These are phyloP conservation scores for Lolium multiflorum DNA, from an alignment of 176 grass and related monocot genomes.

Conservation along the genomic window DNA sequence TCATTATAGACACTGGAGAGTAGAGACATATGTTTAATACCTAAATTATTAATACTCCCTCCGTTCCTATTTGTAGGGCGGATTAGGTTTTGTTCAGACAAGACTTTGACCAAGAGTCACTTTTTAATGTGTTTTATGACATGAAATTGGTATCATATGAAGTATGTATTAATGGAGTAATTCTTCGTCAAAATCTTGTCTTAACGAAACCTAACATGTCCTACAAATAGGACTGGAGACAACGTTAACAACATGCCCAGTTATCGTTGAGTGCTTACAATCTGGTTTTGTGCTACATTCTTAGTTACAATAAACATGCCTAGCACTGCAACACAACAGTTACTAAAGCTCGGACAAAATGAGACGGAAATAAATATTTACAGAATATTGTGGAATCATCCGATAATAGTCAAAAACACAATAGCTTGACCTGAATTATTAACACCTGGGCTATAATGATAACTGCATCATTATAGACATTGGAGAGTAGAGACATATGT, in stretches of 20 bases:
- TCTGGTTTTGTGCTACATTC: background rate
- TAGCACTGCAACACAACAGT: background rate
- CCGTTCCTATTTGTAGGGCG: background rate
- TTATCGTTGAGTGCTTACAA: slow-evolving; percentile 1
- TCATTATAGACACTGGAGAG: background rate
- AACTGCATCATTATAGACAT: background rate
- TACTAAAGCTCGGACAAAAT: slow-evolving; percentile 8
- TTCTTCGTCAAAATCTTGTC: slow-evolving; percentile 4
- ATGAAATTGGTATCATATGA: background rate
- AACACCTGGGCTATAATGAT: no score
- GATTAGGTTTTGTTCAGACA: background rate
- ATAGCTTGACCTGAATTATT: slow-evolving; percentile 17
- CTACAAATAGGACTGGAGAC: background rate
- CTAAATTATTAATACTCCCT: background rate
- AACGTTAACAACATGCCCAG: background rate
- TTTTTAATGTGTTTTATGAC: background rate
- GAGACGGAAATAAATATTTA: slow-evolving; percentile 15
- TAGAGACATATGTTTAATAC: background rate
- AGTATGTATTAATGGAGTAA: background rate
- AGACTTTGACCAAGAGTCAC: background rate
- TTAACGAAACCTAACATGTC: background rate
- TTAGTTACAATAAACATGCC: slow-evolving; percentile 12
- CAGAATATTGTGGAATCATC: background rate
- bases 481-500: background rate
- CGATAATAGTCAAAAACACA: slow-evolving; percentile 10